Conservation (phyloP, 129 eudicot genomes). For the Saussurea involucrata region DNA sequence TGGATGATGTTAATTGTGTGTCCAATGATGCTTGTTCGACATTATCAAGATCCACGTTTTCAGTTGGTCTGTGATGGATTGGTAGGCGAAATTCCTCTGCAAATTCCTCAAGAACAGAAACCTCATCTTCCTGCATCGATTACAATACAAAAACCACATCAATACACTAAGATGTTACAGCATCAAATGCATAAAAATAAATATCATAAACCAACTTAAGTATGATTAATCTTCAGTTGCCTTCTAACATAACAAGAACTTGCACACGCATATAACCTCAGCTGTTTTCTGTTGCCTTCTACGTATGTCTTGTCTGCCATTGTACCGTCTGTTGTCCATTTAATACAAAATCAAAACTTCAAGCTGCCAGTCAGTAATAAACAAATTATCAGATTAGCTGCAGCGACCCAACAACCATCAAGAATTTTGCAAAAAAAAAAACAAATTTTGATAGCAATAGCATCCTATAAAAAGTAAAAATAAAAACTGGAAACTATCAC, state of each 20-base stretch:
- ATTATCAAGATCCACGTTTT: slow-evolving; percentile 83
- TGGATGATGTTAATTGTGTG: slow-evolving; percentile 75
- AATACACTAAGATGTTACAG: neutral
- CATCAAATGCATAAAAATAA: neutral
- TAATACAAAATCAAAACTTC: slow-evolving; percentile 17
- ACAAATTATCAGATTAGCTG: neutral
- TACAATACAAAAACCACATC: neutral
- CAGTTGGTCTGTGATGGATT: slow-evolving; percentile 81
- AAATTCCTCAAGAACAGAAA: slow-evolving; percentile 55
- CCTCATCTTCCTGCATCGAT: slow-evolving; percentile 44
- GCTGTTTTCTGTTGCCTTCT: slow-evolving; percentile 39
- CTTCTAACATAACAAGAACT: neutral
- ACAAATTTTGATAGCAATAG: neutral
- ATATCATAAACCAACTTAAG: neutral
- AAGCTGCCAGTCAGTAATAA: slow-evolving; percentile 13
- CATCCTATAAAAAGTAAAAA: neutral
- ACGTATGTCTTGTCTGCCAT: slow-evolving; percentile 41
- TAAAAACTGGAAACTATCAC: neutral
- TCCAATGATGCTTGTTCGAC: slow-evolving; percentile 94
- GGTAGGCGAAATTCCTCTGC: slow-evolving; percentile 90
- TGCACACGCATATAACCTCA: slow-evolving; percentile 32
- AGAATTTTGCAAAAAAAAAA: neutral
- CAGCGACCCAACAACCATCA: neutral
- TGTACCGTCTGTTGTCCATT: slow-evolving; percentile 66
- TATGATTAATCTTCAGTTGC: neutral